A percentile compares a stretch with the other conserved stretches of the same genome.
These are phyloP conservation scores for Boletus smithii DNA, from an alignment of 1,284 basidiomycete genomes.

Conservation along the genomic window DNA sequence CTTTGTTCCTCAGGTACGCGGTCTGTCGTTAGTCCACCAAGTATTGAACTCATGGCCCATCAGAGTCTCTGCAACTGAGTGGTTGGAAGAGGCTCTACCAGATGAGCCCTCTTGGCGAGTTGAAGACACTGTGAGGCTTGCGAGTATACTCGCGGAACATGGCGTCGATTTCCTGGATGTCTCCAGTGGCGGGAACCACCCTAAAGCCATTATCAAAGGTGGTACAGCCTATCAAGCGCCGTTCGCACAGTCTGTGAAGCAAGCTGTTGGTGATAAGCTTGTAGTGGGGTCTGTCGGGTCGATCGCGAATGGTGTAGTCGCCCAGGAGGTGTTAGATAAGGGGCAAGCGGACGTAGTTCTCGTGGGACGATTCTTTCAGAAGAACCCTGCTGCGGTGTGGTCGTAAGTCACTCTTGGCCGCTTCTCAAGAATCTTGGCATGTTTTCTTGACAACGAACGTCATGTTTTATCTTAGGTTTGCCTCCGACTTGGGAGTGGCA, in stretches of 20 bases:
- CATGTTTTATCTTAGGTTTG: conserved; percentile 35
- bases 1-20: conserved; percentile 65
- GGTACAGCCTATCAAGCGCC: conserved; percentile 53
- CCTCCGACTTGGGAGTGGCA: conserved; percentile 48
- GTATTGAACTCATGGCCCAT: conserved; percentile 18
- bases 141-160: conserved; percentile 48
- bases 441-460: not conserved
- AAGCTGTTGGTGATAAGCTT: conserved; percentile 48
- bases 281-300: conserved; percentile 62
- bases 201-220: conserved; percentile 43
- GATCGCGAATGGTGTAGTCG: conserved; percentile 55
- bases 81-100: conserved; percentile 51
- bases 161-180: conserved; percentile 69
- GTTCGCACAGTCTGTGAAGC: conserved; percentile 56
- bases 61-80: conserved; percentile 57
- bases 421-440: too few species aligned
- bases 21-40: conserved; percentile 21
- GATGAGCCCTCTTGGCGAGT: conserved; percentile 54
- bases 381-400: conserved; percentile 51
- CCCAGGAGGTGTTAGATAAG: conserved; percentile 58
- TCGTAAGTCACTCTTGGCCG: conserved; percentile 24
- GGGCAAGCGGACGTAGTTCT: conserved; percentile 55
- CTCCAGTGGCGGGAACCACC: conserved; percentile 57
- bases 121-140: conserved; percentile 57
- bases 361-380: conserved; percentile 56